Conservation (phyloP, 108 stramenopile genomes). For the Nitzschia sp. region DNA sequence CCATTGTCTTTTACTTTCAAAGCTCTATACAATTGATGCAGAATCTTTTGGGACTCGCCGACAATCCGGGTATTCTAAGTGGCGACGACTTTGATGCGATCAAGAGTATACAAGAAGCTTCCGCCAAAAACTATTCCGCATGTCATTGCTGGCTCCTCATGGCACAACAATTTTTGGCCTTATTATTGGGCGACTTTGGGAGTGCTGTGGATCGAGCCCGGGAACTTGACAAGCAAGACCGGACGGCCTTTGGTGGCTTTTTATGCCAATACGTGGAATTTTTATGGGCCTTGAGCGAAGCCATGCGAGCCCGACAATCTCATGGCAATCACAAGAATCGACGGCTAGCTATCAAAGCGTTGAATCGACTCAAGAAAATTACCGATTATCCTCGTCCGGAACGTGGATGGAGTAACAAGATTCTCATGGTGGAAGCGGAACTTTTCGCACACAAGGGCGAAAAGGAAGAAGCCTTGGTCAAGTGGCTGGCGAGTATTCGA, state of each 20-base stretch:
- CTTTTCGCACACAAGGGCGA: background rate
- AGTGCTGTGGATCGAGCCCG: background rate
- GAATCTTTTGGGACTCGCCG: background rate
- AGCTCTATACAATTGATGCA: background rate
- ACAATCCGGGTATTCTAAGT: slow-evolving; percentile 5
- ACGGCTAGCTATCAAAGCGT: background rate
- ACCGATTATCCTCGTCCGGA: background rate
- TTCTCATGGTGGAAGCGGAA: slow-evolving; percentile 22
- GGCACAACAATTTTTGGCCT: slow-evolving; percentile 1
- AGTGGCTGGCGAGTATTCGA: slow-evolving; percentile 11
- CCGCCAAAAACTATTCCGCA: background rate
- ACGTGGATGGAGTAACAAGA: slow-evolving; percentile 20
- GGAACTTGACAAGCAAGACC: background rate
- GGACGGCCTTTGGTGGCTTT: background rate
- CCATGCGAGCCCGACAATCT: background rate
- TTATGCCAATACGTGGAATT: background rate
- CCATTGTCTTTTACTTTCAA: slow-evolving; percentile 5
- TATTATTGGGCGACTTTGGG: background rate
- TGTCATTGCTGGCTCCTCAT: background rate
- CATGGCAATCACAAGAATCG: background rate
- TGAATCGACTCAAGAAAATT: slow-evolving; percentile 4
- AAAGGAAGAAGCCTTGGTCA: background rate
- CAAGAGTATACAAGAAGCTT: background rate
- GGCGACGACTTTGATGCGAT: slow-evolving; percentile 12
- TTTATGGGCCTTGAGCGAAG: background rate